Evolutionary conservation across 352 stramenopile genomes (phyloP), one percentile per base, ranked within the genome.

Genomic region (Aphanomyces euteiches): DNA sequence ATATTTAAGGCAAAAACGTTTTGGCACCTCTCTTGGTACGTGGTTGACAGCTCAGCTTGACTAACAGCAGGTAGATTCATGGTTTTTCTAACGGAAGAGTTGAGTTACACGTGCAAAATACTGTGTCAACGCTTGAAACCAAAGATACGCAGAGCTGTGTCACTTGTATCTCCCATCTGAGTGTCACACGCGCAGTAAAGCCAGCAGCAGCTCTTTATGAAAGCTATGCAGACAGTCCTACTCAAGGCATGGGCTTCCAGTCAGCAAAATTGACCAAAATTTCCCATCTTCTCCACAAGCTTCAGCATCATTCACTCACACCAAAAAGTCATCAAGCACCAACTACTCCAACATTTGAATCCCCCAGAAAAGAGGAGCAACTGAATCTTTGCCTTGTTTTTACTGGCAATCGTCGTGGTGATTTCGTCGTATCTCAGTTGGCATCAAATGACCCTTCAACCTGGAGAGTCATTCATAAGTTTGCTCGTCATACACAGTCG

Each of bases 161-260:
- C 19, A 67, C 60, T 8, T 57, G 60, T 41, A 8, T 69, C 15
- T 34, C 13, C 8, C 63, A 69, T 34, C 2, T 69, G 4, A 47
- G 19, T 36, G 50, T 69, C 17, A 69, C 54, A 8, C 21, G 41
- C 19, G 34, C 58, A 41, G 36, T 34, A 41, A 40, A 38, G 12
- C 2, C 10, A 7, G 10, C 57, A 3, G 57, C 38, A 13, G 37
- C 63, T 34, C 15, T 69, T 15, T 69, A 69, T n/a, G 63, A 69
- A 63, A 47, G 63, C 47, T 69, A 69, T 28, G 63, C 63, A 37
- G 63, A 69, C n/a, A 69, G 63, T 47, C 63, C 63, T 6, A 69
- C 63, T 41, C n/a, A n/a, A 34, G 50, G 50, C 21, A 19, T 58
- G 50, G 50, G 7, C 7, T 58, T 58, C 3, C 50, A 58, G 36